Evolutionary conservation across 768 basidiomycete genomes (phyloP).

Genomic region (Kwoniella dendrophila): DNA sequence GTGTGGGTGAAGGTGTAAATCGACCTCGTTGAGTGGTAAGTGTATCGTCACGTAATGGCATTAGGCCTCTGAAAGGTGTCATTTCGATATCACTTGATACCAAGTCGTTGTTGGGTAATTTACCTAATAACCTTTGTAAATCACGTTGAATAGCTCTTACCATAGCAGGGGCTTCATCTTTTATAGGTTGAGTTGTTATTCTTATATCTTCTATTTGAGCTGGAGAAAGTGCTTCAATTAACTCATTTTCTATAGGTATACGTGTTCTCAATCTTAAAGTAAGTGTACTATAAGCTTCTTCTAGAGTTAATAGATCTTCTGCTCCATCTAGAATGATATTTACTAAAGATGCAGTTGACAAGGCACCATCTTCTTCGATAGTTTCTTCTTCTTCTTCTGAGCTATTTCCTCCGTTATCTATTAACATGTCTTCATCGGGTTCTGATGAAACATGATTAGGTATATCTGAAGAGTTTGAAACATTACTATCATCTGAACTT

Average conservation of each 20-base stretch:
- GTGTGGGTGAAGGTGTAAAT: slow-evolving; percentile 35
- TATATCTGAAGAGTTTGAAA: slow-evolving; percentile 19
- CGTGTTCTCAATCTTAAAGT: slow-evolving; percentile 30
- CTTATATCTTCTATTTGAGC: slow-evolving; percentile 15
- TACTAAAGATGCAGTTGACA: slow-evolving; percentile 41
- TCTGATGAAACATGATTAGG: not conserved
- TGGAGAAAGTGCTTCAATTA: slow-evolving; percentile 1
- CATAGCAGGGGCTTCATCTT: slow-evolving; percentile 45
- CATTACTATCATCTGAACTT: slow-evolving; percentile 38
- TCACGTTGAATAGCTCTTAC: slow-evolving; percentile 49
- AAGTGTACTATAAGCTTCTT: slow-evolving; percentile 53
- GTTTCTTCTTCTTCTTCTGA: slow-evolving; percentile 37
- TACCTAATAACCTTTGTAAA: slow-evolving; percentile 41
- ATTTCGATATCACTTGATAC: slow-evolving; percentile 20
- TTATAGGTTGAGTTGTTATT: slow-evolving; percentile 35
- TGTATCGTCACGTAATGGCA: slow-evolving; percentile 30
- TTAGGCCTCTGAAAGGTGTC: slow-evolving; percentile 32
- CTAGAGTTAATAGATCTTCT: slow-evolving; percentile 53
- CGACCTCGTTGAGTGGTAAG: slow-evolving; percentile 20
- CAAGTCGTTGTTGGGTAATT: slow-evolving; percentile 30
- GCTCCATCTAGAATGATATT: slow-evolving; percentile 48
- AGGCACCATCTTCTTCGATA: slow-evolving; percentile 35
- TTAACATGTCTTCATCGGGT: slow-evolving; percentile 6
- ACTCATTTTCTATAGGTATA: slow-evolving; percentile 2
- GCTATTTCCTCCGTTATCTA: slow-evolving; percentile 24